Evolutionary conservation across 495 filamentous ascomycete species (phyloP), one percentile per base, ranked within the genome.

Genomic region (Clohesyomyces aquaticus): DNA sequence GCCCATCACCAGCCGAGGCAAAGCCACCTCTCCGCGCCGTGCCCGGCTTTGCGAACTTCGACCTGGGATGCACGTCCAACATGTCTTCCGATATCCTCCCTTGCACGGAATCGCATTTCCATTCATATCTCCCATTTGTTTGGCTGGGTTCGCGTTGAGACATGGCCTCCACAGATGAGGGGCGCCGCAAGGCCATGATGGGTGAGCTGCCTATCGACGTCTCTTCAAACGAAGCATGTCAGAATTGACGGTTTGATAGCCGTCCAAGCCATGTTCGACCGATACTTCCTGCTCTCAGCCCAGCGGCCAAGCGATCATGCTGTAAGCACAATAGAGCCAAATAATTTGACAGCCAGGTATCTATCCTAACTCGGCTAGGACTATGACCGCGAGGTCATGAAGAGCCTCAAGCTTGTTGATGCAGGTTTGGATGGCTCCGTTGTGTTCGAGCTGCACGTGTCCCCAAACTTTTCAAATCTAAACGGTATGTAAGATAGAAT

Each of bases 311-410:
- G 32, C 1, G 25, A 63, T 26, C 68, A 71, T 46, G 50, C 59
- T 55, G 69, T 66, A 25, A n/a, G 69, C 63, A 53, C 14, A 8
- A 28, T 8, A 45, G n/a, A 16, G 26, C 58, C n/a, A n/a, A n/a
- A n/a, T n/a, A 38, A 35, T n/a, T 50, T 26, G 47, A 8, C 16
- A 16, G 19, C 47, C 12, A 1, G 19, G n/a, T 21, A 4, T 29
- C 48, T 4, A 18, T 56, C 23, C 32, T 57, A 1, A 26, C 22
- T 0, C 18, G 45, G 8, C 45, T 25, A 66, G 60, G 71, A 73
- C 55, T 76, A 72, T 59, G 77, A 79, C 62, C 59, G 63, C 22
- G 65, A 74, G 26, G 59, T 78, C n/a, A 77, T 79, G 75, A 23
- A 65, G 4, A 69, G 67, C 27, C 46, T 76, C 19, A 74, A 73